Evolutionary conservation across 371 early-diverging fungal genomes (phyloP).

Genomic region (Sporodiniella umbellata): DNA sequence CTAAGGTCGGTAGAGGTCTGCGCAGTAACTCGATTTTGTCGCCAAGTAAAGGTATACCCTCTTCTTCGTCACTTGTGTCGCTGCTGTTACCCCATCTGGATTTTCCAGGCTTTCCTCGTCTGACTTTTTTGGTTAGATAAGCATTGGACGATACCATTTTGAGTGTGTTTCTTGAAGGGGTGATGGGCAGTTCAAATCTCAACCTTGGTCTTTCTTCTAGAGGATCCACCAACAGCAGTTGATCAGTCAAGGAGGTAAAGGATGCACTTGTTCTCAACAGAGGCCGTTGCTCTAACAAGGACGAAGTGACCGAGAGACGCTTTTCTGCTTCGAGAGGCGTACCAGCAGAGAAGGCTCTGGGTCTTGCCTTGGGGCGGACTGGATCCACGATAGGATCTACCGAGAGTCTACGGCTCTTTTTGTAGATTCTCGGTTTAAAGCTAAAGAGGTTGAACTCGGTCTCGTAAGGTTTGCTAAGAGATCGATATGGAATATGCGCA

Average conservation of each 20-base stretch:
- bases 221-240: conserved; percentile 12
- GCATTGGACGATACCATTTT: background rate
- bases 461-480: conserved; percentile 21
- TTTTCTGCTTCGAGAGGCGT: background rate
- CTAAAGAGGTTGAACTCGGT: conserved; percentile 28
- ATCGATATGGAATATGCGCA: conserved; percentile 20
- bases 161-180: conserved; percentile 20
- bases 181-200: conserved; percentile 14
- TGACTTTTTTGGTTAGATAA: background rate
- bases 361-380: conserved; percentile 2
- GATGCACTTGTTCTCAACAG: conserved; percentile 14
- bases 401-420: conserved; percentile 21
- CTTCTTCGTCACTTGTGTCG: conserved; percentile 19
- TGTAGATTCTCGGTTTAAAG: conserved; percentile 20
- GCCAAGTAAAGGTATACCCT: conserved; percentile 14
- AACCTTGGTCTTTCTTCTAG: conserved; percentile 8
- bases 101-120: conserved; percentile 8
- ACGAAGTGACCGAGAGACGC: background rate
- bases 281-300: conserved; percentile 6
- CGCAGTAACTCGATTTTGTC: conserved; percentile 19
- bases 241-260: conserved; percentile 21
- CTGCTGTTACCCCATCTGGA: conserved; percentile 25
- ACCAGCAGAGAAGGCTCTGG: conserved; percentile 19
- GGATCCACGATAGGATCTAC: conserved; percentile 12
- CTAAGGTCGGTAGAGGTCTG: conserved; percentile 27